Evolutionary conservation across 2,329 filamentous ascomycete species (phyloP).

Genomic region (Pseudogymnoascus sp.): DNA sequence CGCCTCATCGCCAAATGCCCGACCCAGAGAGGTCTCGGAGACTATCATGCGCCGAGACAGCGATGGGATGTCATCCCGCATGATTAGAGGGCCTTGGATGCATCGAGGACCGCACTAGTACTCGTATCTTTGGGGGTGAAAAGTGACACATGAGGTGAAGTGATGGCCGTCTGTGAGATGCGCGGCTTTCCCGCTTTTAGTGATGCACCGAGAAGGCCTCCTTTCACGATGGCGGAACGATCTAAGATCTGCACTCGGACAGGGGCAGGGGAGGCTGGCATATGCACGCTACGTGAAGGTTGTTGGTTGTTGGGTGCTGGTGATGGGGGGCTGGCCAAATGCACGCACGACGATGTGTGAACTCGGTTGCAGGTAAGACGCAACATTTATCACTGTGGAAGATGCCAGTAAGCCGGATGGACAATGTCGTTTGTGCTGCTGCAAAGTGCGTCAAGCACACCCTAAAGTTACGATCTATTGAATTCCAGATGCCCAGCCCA

Average conservation of each 20-base stretch:
- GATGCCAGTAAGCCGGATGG: background rate
- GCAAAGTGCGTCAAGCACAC: background rate
- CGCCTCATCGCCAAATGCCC: background rate
- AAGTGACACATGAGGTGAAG: background rate
- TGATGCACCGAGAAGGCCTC: background rate
- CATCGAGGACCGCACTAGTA: background rate
- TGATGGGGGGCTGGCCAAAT: background rate
- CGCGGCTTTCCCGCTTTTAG: background rate
- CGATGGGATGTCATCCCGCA: background rate
- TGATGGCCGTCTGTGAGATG: background rate
- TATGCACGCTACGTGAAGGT: constrained; percentile 3
- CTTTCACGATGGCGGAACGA: background rate
- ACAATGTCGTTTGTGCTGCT: background rate
- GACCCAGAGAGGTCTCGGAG: background rate
- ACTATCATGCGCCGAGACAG: background rate
- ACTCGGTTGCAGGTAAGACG: background rate
- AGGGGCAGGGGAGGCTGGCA: background rate
- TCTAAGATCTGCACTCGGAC: background rate
- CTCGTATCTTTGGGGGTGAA: background rate
- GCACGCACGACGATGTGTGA: background rate
- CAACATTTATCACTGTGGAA: background rate
- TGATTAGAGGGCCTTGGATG: background rate
- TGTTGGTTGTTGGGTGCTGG: background rate
- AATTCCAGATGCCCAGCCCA: background rate
- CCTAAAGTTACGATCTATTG: constrained; percentile 3